Conservation (phyloP, 495 filamentous ascomycete genomes). For the Aspergillus carlsbadensis region DNA sequence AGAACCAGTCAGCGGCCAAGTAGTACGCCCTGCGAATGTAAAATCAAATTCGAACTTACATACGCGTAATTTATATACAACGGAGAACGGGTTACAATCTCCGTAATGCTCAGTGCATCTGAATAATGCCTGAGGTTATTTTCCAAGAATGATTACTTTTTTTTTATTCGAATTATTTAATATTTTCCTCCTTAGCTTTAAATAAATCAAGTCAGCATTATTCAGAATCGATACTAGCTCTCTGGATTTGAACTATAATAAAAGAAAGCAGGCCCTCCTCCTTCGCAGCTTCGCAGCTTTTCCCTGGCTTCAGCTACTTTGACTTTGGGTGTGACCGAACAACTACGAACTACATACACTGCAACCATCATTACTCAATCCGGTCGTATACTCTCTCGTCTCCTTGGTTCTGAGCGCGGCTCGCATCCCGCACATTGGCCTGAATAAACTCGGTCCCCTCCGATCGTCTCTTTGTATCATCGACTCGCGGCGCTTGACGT, state of each 20-base stretch:
- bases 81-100: slow-evolving; percentile 12
- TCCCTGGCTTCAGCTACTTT: slow-evolving; percentile 15
- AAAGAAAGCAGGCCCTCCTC: slow-evolving; percentile 1
- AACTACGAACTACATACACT: background rate
- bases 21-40: too few relatives aligned
- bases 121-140: slow-evolving; percentile 1
- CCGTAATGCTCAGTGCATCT: slow-evolving; percentile 9
- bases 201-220: slow-evolving; percentile 15
- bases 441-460: background rate
- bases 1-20: too few relatives aligned
- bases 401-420: slow-evolving; percentile 4
- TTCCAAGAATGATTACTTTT: slow-evolving; percentile 12
- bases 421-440: slow-evolving; percentile 2
- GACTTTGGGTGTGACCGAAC: slow-evolving; percentile 7
- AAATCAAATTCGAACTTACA: background rate
- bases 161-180: slow-evolving; percentile 13
- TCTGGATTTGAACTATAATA: slow-evolving; percentile 5
- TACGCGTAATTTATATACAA: background rate
- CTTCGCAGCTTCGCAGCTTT: slow-evolving; percentile 5
- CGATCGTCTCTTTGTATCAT: slow-evolving; percentile 21
- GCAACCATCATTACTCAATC: slow-evolving; percentile 6
- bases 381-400: slow-evolving; percentile 11
- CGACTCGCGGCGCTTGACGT: slow-evolving; percentile 15
- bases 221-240: slow-evolving; percentile 7
- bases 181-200: slow-evolving; percentile 11